Evolutionary conservation across 2,329 filamentous ascomycete genomes (phyloP).

Genomic region (Hirsutella rhossiliensis): DNA sequence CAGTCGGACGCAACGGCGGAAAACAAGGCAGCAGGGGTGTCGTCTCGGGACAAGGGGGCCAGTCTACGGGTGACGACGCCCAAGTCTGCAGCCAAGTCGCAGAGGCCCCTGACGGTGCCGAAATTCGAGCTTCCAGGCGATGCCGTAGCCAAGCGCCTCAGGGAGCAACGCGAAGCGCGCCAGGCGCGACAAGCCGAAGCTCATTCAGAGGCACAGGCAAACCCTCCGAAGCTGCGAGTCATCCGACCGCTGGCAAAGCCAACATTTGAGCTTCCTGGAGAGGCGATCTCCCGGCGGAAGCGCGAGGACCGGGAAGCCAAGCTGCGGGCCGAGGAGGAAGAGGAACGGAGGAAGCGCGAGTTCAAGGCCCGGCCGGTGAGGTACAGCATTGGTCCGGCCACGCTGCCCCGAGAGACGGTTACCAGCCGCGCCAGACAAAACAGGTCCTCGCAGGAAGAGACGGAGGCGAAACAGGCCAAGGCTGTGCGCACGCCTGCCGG

Average conservation of each 20-base stretch:
- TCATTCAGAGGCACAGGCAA: constrained; percentile 23
- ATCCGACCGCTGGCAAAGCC: constrained; percentile 40
- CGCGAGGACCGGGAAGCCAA: constrained; percentile 43
- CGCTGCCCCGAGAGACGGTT: constrained; percentile 41
- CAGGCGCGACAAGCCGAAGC: constrained; percentile 22
- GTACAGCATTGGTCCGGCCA: constrained; percentile 25
- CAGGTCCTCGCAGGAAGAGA: constrained; percentile 21
- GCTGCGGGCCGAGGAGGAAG: constrained; percentile 45
- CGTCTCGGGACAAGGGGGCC: constrained; percentile 9
- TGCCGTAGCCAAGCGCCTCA: constrained; percentile 43
- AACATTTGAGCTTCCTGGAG: constrained; percentile 51
- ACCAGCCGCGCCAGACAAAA: constrained; percentile 44
- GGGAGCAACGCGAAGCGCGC: constrained; percentile 46
- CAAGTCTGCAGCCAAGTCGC: constrained; percentile 36
- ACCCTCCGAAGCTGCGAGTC: constrained; percentile 34
- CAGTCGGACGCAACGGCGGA: background rate
- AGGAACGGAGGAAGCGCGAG: constrained; percentile 46
- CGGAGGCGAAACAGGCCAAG: constrained; percentile 8
- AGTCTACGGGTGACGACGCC: constrained; percentile 9
- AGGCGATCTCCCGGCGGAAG: constrained; percentile 44
- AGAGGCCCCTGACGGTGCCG: constrained; percentile 40
- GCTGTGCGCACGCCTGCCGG: constrained; percentile 14
- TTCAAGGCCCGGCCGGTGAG: constrained; percentile 51
- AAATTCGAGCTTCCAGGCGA: constrained; percentile 53
- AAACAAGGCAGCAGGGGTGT: constrained; percentile 6